Conservation (phyloP, 2,329 filamentous ascomycete genomes). For the Pseudogymnoascus sp. region DNA sequence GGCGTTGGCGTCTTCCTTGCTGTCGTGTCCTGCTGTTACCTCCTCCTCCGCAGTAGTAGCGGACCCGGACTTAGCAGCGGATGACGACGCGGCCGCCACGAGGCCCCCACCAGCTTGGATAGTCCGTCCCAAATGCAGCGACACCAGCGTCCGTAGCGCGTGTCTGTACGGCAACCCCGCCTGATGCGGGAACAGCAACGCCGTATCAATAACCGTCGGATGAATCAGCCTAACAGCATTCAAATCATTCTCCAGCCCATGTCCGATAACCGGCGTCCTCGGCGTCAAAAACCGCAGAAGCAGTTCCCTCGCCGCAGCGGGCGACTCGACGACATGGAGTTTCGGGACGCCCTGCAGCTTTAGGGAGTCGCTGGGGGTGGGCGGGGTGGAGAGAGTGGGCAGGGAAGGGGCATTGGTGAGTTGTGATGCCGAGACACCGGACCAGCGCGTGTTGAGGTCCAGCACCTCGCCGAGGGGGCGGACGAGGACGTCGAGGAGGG, state of each 20-base stretch:
- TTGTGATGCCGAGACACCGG: conserved; percentile 73
- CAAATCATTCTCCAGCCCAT: conserved; percentile 92
- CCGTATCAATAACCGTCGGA: conserved; percentile 75
- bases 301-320: conserved; percentile 63
- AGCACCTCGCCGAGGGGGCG: conserved; percentile 74
- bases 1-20: conserved; percentile 79
- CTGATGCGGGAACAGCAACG: conserved; percentile 72
- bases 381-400: conserved; percentile 21
- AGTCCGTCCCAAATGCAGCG: conserved; percentile 58
- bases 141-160: conserved; percentile 67
- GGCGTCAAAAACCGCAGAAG: conserved; percentile 70
- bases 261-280: conserved; percentile 76
- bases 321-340: conserved; percentile 68
- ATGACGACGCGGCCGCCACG: conserved; percentile 20
- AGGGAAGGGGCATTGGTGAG: conserved; percentile 60
- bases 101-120: conserved; percentile 64
- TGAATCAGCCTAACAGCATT: conserved; percentile 80
- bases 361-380: conserved; percentile 15
- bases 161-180: conserved; percentile 68
- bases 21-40: conserved; percentile 64
- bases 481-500: conserved; percentile 76
- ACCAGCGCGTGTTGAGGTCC: conserved; percentile 87
- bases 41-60: too few relatives aligned
- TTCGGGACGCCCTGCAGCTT: conserved; percentile 30
- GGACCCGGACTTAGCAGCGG: too few relatives aligned